Base-by-base conservation (phyloP, 2,329 filamentous ascomycete species). In the Rosellinia necatrix region DNA sequence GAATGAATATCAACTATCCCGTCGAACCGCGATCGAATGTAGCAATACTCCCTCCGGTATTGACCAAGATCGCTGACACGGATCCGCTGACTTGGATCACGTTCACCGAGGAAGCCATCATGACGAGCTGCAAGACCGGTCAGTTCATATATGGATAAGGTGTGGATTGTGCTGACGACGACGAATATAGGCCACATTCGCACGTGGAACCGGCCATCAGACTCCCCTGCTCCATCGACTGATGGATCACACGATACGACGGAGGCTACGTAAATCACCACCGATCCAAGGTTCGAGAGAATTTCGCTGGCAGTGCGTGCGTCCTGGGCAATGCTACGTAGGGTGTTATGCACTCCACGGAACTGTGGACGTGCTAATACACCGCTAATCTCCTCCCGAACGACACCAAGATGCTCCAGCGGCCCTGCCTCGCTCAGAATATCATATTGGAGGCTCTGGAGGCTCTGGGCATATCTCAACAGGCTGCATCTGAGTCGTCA, bases 51-150 rank as follows among this genome's bases (percentile, higher is more conserved):
- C 93, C 93, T 48, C 93, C 94, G 42, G 92, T 99, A 22, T 86
- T 96, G 82, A 91, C 89, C 43, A 97, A 96, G 73, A 78, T 83
- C 10, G 85, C 96, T 30, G 92, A 96, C 71, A 85, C 87, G 58
- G 91, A 97, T 73, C 92, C 92, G 49, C 79, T 96, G 41, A 90
- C 86, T 71, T 96, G 92, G 88, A 75, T 99, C 34, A 90, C 87
- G n/a, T 99, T 99, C 67, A 92, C 93, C 51, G 89, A 97, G 71
- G 88, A 96, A 66, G 89, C 89, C 61, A 96, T 99, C 64, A 87
- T 97, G 68, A 97, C 92, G 30, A 91, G 91, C 64, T 97, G 92
- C 75, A 89, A 91, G 70, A 90, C 87, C 75, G 93, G 93, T 96
- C 78, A 73, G 87, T 27, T 29, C n/a, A 25, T 37, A 5, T 38